Conservation (phyloP, 2,329 filamentous ascomycete genomes). For the Ascochyta viciae-villosae region DNA sequence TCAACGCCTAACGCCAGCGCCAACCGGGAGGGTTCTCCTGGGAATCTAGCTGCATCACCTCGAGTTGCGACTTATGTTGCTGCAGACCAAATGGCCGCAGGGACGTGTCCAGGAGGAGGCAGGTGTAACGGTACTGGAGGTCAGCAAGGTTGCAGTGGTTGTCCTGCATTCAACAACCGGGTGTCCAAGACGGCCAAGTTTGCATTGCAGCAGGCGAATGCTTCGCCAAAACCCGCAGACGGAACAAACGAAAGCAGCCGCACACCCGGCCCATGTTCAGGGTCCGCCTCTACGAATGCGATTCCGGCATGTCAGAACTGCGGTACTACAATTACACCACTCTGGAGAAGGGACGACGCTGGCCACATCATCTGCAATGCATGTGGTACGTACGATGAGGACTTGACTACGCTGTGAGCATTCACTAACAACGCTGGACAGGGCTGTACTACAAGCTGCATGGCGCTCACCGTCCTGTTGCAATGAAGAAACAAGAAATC, state of each 20-base stretch:
- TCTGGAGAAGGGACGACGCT: constrained; percentile 93
- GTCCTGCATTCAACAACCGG: constrained; percentile 96
- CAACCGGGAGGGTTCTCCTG: constrained; percentile 51
- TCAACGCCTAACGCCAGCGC: constrained; percentile 48
- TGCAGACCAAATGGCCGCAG: constrained; percentile 75
- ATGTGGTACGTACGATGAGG: constrained; percentile 72
- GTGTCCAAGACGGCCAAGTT: constrained; percentile 86
- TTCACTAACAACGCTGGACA: constrained; percentile 49
- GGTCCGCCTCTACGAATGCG: constrained; percentile 54
- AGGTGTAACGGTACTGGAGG: constrained; percentile 96
- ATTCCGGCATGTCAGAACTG: constrained; percentile 97
- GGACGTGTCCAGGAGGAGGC: constrained; percentile 94
- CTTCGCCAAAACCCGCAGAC: constrained; percentile 24
- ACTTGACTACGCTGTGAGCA: neutral
- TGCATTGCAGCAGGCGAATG: constrained; percentile 58
- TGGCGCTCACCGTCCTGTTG: constrained; percentile 87
- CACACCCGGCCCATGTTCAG: constrained; percentile 26
- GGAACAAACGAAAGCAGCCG: constrained; percentile 18
- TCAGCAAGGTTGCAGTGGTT: constrained; percentile 92
- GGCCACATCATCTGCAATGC: constrained; percentile 99
- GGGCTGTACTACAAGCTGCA: constrained; percentile 97
- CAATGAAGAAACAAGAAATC: constrained; percentile 99
- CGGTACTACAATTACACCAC: constrained; percentile 91
- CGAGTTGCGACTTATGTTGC: constrained; percentile 74
- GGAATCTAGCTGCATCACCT: constrained; percentile 47